Evolutionary conservation across 495 filamentous ascomycete genomes (phyloP).

Genomic region (Tuber umbilicatum): DNA sequence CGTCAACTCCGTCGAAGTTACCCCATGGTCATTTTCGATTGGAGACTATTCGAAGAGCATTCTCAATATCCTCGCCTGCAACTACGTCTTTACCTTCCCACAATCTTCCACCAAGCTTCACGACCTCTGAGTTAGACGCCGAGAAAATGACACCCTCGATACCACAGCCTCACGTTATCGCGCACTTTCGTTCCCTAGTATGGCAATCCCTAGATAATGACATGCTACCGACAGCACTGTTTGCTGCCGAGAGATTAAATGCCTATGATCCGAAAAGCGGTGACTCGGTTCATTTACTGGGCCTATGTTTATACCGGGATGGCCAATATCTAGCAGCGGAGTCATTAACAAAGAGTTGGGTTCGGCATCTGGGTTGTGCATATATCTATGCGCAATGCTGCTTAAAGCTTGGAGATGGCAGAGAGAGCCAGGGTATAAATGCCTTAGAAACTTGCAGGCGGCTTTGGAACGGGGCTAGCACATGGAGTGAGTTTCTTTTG

Average conservation of each 20-base stretch:
- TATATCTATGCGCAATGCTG: slow-evolving; percentile 90
- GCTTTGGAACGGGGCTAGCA: slow-evolving; percentile 50
- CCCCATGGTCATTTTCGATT: slow-evolving; percentile 40
- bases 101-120: slow-evolving; percentile 5
- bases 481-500: slow-evolving; percentile 47
- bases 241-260: slow-evolving; percentile 76
- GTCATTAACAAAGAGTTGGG: slow-evolving; percentile 35
- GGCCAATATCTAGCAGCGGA: slow-evolving; percentile 65
- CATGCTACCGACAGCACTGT: slow-evolving; percentile 77
- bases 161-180: slow-evolving; percentile 54
- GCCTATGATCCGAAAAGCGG: slow-evolving; percentile 71
- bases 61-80: slow-evolving; percentile 33
- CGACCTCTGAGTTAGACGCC: slow-evolving; percentile 26
- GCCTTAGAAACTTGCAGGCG: slow-evolving; percentile 69
- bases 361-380: slow-evolving; percentile 71
- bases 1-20: slow-evolving; percentile 26
- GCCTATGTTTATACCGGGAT: slow-evolving; percentile 73
- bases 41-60: slow-evolving; percentile 37
- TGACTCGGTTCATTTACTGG: slow-evolving; percentile 75
- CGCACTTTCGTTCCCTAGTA: slow-evolving; percentile 74
- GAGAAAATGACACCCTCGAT: slow-evolving; percentile 42
- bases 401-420: slow-evolving; percentile 58
- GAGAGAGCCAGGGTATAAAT: slow-evolving; percentile 67
- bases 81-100: slow-evolving; percentile 21
- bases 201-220: slow-evolving; percentile 93